Evolutionary conservation across 257 asterid species (phyloP).

Genomic region (Jacaranda mimosifolia): DNA sequence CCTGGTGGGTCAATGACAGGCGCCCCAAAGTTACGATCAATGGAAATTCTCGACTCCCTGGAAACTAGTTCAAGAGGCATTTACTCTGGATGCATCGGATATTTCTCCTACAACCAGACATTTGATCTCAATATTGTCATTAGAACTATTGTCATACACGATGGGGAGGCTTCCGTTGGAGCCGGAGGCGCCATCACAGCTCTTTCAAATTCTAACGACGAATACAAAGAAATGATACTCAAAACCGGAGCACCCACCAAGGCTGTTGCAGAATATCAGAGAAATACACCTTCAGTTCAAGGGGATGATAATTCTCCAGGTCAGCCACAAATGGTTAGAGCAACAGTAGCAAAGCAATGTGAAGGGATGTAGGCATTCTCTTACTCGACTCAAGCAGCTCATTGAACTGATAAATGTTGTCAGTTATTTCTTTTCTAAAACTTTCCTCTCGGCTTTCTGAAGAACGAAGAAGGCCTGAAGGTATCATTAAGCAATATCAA

Average conservation of each 20-base stretch:
- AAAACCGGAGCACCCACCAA: conserved; percentile 85
- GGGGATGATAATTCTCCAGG: conserved; percentile 11
- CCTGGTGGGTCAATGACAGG: conserved; percentile 99
- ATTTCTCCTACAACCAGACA: conserved; percentile 84
- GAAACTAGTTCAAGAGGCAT: conserved; percentile 89
- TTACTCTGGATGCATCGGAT: conserved; percentile 96
- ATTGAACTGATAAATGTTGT: background rate
- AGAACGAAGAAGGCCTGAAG: background rate
- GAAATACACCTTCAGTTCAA: background rate
- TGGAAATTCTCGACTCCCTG: conserved; percentile 89
- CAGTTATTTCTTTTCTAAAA: too few relatives aligned
- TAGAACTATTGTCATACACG: conserved; percentile 73
- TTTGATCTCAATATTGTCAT: conserved; percentile 95
- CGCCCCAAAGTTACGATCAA: conserved; percentile 95
- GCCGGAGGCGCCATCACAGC: conserved; percentile 98
- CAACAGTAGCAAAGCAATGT: background rate
- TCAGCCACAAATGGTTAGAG: conserved; percentile 18
- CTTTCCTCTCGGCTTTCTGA: background rate
- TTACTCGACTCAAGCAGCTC: too few relatives aligned
- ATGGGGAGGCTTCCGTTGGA: conserved; percentile 85
- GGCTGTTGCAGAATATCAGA: conserved; percentile 60
- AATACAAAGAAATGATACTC: conserved; percentile 91
- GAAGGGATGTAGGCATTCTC: too few relatives aligned
- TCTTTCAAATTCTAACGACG: conserved; percentile 81
- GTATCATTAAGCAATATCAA: too few relatives aligned